A percentile compares a stretch with the other conserved stretches of the same genome.
Conservation (phyloP, 352 stramenopile genomes). For the Globisporangium solare region DNA sequence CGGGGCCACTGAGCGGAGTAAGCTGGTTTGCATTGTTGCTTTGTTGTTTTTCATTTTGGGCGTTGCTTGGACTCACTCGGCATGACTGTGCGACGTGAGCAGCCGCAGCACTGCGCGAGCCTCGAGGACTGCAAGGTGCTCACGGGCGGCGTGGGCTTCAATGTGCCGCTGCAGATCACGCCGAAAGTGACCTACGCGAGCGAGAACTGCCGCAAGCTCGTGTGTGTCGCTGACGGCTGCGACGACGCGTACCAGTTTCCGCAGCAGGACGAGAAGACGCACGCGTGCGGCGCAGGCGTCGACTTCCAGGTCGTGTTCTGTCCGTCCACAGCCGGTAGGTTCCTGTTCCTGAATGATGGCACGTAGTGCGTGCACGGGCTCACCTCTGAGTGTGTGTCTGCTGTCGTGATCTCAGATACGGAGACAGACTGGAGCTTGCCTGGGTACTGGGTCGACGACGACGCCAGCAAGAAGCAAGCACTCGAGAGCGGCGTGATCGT, state of each 20-base stretch:
- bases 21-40: too few species aligned
- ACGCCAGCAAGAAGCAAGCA: neutral
- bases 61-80: too few species aligned
- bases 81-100: neutral
- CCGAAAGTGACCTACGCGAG: constrained; percentile 12
- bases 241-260: constrained; percentile 63
- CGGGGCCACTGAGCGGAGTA: constrained; percentile 23
- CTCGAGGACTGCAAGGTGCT: constrained; percentile 46
- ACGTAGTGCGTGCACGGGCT: too few species aligned
- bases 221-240: constrained; percentile 49
- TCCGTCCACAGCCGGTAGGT: constrained; percentile 7
- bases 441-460: too few species aligned
- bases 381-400: too few species aligned
- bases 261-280: constrained; percentile 48
- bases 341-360: too few species aligned
- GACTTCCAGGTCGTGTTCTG: constrained; percentile 50
- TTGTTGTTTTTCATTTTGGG: too few species aligned
- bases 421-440: constrained; percentile 5
- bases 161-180: constrained; percentile 57
- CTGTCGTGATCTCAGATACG: neutral
- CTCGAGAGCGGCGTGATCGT: constrained; percentile 10
- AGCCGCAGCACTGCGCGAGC: constrained; percentile 43
- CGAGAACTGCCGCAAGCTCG: constrained; percentile 34
- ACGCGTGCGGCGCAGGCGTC: constrained; percentile 29
- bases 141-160: constrained; percentile 58